A percentile compares a stretch with the other conserved stretches of the same genome.
Conservation (phyloP, 768 basidiomycete genomes). For the Cystofilobasidium ferigula region DNA sequence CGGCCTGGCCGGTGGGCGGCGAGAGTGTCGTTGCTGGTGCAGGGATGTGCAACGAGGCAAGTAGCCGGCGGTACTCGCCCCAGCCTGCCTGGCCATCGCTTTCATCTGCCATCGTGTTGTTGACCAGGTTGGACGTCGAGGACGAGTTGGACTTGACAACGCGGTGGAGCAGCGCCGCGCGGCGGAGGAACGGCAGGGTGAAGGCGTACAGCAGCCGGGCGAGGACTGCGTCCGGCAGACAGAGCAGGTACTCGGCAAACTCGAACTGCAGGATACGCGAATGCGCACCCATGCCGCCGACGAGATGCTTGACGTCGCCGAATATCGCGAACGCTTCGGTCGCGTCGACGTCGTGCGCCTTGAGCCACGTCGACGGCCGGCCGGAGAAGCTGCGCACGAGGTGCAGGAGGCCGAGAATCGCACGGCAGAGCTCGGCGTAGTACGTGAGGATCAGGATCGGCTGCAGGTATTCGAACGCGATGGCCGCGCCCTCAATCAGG, state of each 20-base stretch:
- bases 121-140: not conserved
- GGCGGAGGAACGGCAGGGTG: constrained; percentile 81
- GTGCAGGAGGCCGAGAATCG: constrained; percentile 74
- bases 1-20: constrained; percentile 3
- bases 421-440: constrained; percentile 78
- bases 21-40: constrained; percentile 50
- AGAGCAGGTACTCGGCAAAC: constrained; percentile 23
- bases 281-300: constrained; percentile 22
- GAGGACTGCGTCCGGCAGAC: constrained; percentile 64
- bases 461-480: constrained; percentile 77
- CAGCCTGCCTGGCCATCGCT: not conserved
- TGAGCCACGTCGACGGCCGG: constrained; percentile 18
- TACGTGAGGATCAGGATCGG: constrained; percentile 81
- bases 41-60: constrained; percentile 66
- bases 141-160: constrained; percentile 42
- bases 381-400: constrained; percentile 41
- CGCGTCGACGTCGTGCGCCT: constrained; percentile 11
- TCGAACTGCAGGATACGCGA: constrained; percentile 27
- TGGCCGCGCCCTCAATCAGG: constrained; percentile 77
- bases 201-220: constrained; percentile 77
- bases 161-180: constrained; percentile 71
- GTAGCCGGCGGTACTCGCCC: constrained; percentile 71
- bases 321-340: constrained; percentile 19
- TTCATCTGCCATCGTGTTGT: not conserved
- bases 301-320: constrained; percentile 22